Evolutionary conservation across 495 filamentous ascomycete genomes (phyloP).

Genomic region (Talaromyces thailandensis): DNA sequence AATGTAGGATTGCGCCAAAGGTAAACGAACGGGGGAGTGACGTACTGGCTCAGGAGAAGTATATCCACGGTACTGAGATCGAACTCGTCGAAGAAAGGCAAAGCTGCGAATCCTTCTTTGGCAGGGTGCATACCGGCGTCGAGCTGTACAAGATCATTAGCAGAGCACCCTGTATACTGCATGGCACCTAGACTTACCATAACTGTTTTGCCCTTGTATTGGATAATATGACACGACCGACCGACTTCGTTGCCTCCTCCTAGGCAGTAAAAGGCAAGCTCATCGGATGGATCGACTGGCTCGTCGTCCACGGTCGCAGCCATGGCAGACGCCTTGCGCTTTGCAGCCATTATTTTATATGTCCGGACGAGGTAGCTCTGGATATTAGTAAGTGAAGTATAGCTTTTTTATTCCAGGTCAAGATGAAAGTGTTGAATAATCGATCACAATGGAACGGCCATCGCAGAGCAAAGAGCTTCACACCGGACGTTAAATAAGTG

Average conservation of each 20-base stretch:
- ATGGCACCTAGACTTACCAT: conserved; percentile 65
- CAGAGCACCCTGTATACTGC: background rate
- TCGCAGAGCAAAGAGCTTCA: background rate
- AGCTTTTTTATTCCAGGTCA: too few relatives aligned
- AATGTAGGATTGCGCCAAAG: background rate
- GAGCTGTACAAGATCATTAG: conserved; percentile 43
- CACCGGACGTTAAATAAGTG: background rate
- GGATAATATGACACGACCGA: conserved; percentile 91
- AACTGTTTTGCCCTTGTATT: conserved; percentile 98
- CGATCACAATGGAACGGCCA: background rate
- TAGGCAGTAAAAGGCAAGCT: conserved; percentile 85
- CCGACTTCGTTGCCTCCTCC: conserved; percentile 97
- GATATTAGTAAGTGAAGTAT: background rate
- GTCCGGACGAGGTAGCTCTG: background rate
- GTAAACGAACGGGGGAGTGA: conserved; percentile 5
- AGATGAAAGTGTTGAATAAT: background rate
- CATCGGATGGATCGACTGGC: conserved; percentile 70
- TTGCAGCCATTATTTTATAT: conserved; percentile 52
- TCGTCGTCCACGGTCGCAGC: conserved; percentile 51
- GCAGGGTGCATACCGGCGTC: conserved; percentile 95
- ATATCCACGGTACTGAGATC: conserved; percentile 96
- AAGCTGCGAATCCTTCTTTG: conserved; percentile 87
- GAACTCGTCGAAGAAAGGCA: conserved; percentile 98
- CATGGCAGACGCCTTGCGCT: conserved; percentile 65
- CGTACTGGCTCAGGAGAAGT: conserved; percentile 96